phyloP scores from a whole-genome alignment of 2,329 filamentous ascomycete species.

The Penicillium glabrum region DNA sequence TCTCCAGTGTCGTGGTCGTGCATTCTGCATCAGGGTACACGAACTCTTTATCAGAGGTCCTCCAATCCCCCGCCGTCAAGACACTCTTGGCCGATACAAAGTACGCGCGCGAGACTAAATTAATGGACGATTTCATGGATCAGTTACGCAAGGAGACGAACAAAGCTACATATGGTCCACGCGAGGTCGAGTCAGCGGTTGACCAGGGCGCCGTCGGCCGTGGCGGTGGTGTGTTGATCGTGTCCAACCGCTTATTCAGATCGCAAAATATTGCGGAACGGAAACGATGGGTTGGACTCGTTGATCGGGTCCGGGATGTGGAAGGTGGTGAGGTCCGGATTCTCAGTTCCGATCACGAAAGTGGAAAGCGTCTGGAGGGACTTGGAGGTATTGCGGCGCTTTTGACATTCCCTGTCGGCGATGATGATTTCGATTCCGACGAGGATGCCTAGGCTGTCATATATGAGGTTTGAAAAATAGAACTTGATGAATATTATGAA shows the following conservation, averaged over 20 bases:
- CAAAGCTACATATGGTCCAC: slow-evolving; percentile 84
- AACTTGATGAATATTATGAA: neutral
- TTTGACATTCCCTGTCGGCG: slow-evolving; percentile 81
- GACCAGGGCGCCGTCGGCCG: slow-evolving; percentile 84
- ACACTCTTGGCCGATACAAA: slow-evolving; percentile 80
- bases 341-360: slow-evolving; percentile 93
- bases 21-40: slow-evolving; percentile 84
- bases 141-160: slow-evolving; percentile 81
- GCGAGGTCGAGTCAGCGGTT: slow-evolving; percentile 78
- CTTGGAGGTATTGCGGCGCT: slow-evolving; percentile 87
- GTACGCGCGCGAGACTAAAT: slow-evolving; percentile 76
- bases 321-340: slow-evolving; percentile 85
- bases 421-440: slow-evolving; percentile 71
- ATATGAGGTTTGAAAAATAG: neutral
- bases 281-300: slow-evolving; percentile 77
- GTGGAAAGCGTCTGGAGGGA: slow-evolving; percentile 78
- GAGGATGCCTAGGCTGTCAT: slow-evolving; percentile 23
- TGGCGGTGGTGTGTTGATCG: slow-evolving; percentile 78
- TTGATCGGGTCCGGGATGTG: slow-evolving; percentile 78
- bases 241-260: slow-evolving; percentile 85
- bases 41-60: slow-evolving; percentile 82
- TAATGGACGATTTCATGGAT: slow-evolving; percentile 82
- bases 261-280: slow-evolving; percentile 75
- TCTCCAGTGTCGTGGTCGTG: slow-evolving; percentile 65
- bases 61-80: slow-evolving; percentile 76